Evolutionary conservation across 495 filamentous ascomycete species (phyloP), one percentile per base, ranked within the genome.

Genomic region (Hypomontagnella submonticulosa): DNA sequence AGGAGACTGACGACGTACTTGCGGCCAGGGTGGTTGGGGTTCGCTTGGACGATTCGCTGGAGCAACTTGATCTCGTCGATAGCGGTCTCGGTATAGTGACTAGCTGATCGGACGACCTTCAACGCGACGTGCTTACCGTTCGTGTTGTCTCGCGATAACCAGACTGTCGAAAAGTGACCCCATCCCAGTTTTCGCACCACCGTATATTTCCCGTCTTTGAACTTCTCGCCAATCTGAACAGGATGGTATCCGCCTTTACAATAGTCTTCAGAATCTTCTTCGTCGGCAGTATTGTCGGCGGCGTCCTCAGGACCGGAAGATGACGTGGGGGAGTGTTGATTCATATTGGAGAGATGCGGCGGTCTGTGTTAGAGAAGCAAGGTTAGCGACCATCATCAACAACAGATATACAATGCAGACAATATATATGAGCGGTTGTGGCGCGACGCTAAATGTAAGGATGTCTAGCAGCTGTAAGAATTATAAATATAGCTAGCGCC

Each of bases 101-200:
- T 92, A 47, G 95, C 95, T 40, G 93, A 97, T 57, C 95, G 90
- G 47, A 99, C 95, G 19, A 99, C 95, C 80, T 99, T 99, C 63
- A 99, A 84, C 36, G 95, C 95, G 72, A 99, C 95, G 77, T 99
- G 95, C 75, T 96, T 97, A 63, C 89, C 89, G 38, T 88, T 92
- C 23, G 86, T 88, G 69, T 95, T 97, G 78, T 99, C 95, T 71
- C 88, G 85, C 61, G 96, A 97, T 50, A 99, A 80, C 95, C 95
- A 99, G 42, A 99, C 95, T 1, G 95, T 99, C 2, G 94, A 97
- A 81, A 99, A 99, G 73, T 99, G 95, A 67, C 95, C 95, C 95
- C 95, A 99, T 38, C 95, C 95, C 16, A 99, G 84, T 81, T 99
- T 99, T 76, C 95, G 90, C 73, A 97, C 92, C 38, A 99, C 88